Conservation (phyloP, 139 green algal genomes). For the Microglena sp. region DNA sequence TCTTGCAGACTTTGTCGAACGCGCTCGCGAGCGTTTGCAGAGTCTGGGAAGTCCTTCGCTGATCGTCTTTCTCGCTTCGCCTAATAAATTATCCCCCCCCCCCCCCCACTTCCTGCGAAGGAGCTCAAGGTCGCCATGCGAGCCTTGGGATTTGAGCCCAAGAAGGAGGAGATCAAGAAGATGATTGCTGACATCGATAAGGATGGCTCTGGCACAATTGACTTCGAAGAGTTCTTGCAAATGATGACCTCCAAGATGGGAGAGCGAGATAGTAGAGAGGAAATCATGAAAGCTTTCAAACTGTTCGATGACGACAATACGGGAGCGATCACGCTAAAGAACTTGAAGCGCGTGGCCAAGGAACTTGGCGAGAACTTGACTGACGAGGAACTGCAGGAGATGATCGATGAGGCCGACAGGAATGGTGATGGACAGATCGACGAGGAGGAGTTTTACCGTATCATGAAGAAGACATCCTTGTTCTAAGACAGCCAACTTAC, state of each 20-base stretch:
- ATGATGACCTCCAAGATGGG: constrained; percentile 94
- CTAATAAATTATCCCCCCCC: too few relatives aligned
- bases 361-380: constrained; percentile 97
- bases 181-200: constrained; percentile 98
- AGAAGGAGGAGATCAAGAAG: constrained; percentile 99
- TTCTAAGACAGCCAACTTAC: constrained; percentile 6
- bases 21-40: too few relatives aligned
- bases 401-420: constrained; percentile 84
- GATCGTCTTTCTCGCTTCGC: too few relatives aligned
- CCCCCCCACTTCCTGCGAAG: too few relatives aligned
- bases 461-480: constrained; percentile 18
- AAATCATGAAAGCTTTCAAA: constrained; percentile 95
- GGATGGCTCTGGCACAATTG: constrained; percentile 58
- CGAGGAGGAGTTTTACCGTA: constrained; percentile 81
- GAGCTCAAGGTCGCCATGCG: constrained; percentile 73
- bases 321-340: constrained; percentile 92
- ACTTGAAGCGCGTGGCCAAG: constrained; percentile 95
- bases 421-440: constrained; percentile 92
- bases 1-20: too few relatives aligned
- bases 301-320: constrained; percentile 94
- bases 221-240: constrained; percentile 69
- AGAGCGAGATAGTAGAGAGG: constrained; percentile 86
- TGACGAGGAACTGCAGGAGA: constrained; percentile 87
- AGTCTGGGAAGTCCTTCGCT: too few relatives aligned
- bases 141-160: constrained; percentile 95